Base-by-base conservation (phyloP, 1,139 yeast genomes). In the Torulaspora globosa region DNA sequence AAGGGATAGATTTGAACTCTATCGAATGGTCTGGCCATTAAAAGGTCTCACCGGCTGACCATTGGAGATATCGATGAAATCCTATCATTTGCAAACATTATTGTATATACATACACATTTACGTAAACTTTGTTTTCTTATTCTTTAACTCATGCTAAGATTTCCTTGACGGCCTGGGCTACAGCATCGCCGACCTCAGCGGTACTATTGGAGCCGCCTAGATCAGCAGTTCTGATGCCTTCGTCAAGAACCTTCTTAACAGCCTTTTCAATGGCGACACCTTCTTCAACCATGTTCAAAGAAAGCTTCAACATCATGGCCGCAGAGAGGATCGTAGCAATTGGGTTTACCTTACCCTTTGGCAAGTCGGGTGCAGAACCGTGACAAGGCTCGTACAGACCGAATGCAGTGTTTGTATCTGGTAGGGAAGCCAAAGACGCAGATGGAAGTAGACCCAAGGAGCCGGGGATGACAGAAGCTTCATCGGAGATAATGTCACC, bases 401-500 rank as follows among this genome's bases (percentile, higher is more conserved):
- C 98, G 65, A 92, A 89, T 0, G 97, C 97, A 41, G 78, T 73
- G 74, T 90, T 90, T 39, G 90, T 81, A 68, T 90, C 97, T 48
- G 98, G 98, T 61, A 92, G 76, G 14, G 97, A 87, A 5, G 97
- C 94, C 62, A 92, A 78, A 18, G 97, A 89, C 5, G 98, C 98
- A 51, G 96, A 87, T 40, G 98, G 98, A 56, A 92, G 76, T 57
- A 92, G 78, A 49, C 98, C 98, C 52, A 92, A 75, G 16, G 97
- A 90, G 30, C 98, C 98, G 35, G 98, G 98, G 59, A 92, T 92
- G 41, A 90, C 97, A 19, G 95, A 84, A 26, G 97, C 97, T 73
- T 92, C 97, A 68, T 92, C 98, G 44, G 96, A 85, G 61, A 92
- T 86, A 67, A 92, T 92, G 67, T 92, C 98, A 61, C 98, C 98